A percentile compares a stretch with the other conserved stretches of the same genome.
These are phyloP conservation scores for Diaporthe sp. DNA, from an alignment of 2,329 filamentous ascomycete species.

Conservation along the genomic window DNA sequence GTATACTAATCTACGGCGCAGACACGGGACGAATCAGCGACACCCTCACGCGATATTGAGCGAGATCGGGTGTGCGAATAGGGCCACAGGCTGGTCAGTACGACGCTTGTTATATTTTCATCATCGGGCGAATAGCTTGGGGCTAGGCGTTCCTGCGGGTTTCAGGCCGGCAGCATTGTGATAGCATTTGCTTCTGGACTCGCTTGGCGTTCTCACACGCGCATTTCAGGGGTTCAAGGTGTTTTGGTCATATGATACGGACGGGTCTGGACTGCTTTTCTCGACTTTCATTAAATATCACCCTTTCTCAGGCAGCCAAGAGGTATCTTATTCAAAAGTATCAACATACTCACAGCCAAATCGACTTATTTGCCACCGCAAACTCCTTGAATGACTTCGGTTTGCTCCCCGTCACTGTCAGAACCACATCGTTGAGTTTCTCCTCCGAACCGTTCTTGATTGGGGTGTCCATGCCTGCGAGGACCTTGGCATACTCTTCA, in stretches of 20 bases:
- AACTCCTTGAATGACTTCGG: constrained; percentile 51
- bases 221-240: not conserved
- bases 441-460: constrained; percentile 55
- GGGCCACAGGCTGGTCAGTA: not conserved
- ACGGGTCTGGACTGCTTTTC: not conserved
- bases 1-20: not conserved
- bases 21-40: constrained; percentile 24
- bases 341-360: constrained; percentile 43
- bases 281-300: not conserved
- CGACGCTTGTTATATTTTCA: not conserved
- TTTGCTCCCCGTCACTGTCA: constrained; percentile 51
- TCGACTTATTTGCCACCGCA: constrained; percentile 45
- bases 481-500: constrained; percentile 49
- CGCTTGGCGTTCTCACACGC: not conserved
- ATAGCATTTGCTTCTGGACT: constrained; percentile 30
- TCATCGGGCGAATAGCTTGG: not conserved
- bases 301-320: not conserved
- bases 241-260: constrained; percentile 8
- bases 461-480: constrained; percentile 51
- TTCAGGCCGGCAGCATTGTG: constrained; percentile 10
- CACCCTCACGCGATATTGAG: constrained; percentile 33
- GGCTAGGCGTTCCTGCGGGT: constrained; percentile 19
- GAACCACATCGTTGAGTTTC: constrained; percentile 52
- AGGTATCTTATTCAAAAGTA: not conserved
- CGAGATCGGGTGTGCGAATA: constrained; percentile 11